phyloP scores from a whole-genome alignment of 176 grass and related monocot genomes.

The Sorghum bicolor region Sorghum_bicolor_NCBIv3 NC_012870.2:16705501-16706000 shows the following conservation, averaged over 20 bases:
- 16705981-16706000: no score
- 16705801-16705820: neutral
- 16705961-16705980: no score
- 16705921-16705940: neutral
- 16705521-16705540: neutral
- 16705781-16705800: neutral
- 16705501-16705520: neutral
- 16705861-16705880: neutral
- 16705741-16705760: neutral
- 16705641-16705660: no score
- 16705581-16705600: neutral
- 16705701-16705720: no score
- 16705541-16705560: neutral
- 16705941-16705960: no score
- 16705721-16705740: neutral
- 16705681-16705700: no score
- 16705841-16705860: no score
- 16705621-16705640: neutral
- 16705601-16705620: neutral
- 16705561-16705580: neutral
- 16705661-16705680: no score
- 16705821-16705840: neutral
- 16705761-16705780: neutral
- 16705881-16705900: neutral
- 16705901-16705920: neutral